phyloP scores from a whole-genome alignment of 306 rosid genomes.

The Biancaea sappan region DNA sequence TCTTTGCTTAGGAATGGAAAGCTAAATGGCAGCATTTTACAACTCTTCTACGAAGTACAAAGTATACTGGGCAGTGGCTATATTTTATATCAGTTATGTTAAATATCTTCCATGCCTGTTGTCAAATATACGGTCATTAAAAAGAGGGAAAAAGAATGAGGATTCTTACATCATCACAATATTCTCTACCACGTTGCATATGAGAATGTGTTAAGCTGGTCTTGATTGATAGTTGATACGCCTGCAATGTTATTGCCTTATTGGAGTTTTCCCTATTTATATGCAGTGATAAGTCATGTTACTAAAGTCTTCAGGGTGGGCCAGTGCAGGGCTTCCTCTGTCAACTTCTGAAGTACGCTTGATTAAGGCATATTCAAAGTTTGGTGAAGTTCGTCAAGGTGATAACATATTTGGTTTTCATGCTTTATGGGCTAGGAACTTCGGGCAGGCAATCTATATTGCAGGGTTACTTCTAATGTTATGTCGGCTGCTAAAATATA shows the following conservation, averaged over 20 bases:
- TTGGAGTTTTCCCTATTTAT: constrained; percentile 12
- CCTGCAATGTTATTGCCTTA: constrained; percentile 1
- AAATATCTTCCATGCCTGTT: background rate
- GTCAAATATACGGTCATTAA: background rate
- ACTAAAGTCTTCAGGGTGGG: constrained; percentile 34
- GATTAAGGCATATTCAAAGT: constrained; percentile 45
- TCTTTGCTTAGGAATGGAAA: constrained; percentile 19
- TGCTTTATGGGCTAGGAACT: background rate
- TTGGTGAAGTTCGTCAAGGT: constrained; percentile 52
- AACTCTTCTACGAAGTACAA: background rate
- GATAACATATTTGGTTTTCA: background rate
- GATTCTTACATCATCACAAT: too few relatives aligned
- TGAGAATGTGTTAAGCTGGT: background rate
- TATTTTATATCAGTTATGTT: background rate
- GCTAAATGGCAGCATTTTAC: background rate
- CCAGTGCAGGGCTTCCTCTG: constrained; percentile 52
- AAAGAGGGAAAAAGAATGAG: background rate
- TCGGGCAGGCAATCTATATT: constrained; percentile 1
- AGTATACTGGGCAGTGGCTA: background rate
- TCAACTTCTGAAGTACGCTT: constrained; percentile 50
- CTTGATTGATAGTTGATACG: background rate
- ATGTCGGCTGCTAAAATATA: background rate
- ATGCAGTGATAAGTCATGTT: constrained; percentile 30
- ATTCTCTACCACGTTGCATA: background rate
- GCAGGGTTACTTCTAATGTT: background rate